phyloP scores from a whole-genome alignment of 495 filamentous ascomycete species.

The Chaetomium fimeti region DNA sequence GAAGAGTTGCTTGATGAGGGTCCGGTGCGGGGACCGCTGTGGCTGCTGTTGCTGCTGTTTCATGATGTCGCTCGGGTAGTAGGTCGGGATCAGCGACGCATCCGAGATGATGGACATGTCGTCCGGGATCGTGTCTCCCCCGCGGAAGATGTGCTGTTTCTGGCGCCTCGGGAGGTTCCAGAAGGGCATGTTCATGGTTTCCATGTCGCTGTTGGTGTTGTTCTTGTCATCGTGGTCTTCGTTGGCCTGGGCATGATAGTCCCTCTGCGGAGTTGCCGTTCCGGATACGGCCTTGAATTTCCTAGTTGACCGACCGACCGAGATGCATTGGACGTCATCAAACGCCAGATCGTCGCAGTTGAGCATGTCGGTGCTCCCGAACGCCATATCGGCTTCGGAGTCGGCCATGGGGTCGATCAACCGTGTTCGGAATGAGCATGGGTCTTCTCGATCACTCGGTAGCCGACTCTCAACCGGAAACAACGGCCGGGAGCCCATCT shows the following conservation, averaged over 20 bases:
- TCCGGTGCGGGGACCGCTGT: conserved; percentile 11
- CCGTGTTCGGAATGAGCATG: conserved; percentile 23
- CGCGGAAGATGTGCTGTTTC: not conserved
- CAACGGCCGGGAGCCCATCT: not conserved
- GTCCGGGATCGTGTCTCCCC: conserved; percentile 11
- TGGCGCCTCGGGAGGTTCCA: conserved; percentile 5
- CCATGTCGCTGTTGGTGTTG: conserved; percentile 15
- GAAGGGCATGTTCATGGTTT: conserved; percentile 26
- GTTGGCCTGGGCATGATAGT: not conserved
- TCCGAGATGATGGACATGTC: conserved; percentile 30
- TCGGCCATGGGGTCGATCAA: conserved; percentile 17
- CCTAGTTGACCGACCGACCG: conserved; percentile 18
- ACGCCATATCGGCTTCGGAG: not conserved
- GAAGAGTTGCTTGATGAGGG: conserved; percentile 19
- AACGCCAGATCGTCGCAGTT: conserved; percentile 19
- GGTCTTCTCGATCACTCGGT: conserved; percentile 15
- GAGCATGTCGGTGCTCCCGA: conserved; percentile 6
- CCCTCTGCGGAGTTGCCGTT: not conserved
- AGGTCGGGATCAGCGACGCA: conserved; percentile 28
- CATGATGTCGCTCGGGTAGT: conserved; percentile 24
- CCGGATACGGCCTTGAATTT: not conserved
- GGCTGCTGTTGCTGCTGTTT: conserved; percentile 20
- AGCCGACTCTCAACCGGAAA: not conserved
- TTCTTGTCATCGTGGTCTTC: not conserved
- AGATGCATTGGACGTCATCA: conserved; percentile 28